Base-by-base conservation (phyloP, 495 filamentous ascomycete genomes). In the Penicillium canariense region DNA sequence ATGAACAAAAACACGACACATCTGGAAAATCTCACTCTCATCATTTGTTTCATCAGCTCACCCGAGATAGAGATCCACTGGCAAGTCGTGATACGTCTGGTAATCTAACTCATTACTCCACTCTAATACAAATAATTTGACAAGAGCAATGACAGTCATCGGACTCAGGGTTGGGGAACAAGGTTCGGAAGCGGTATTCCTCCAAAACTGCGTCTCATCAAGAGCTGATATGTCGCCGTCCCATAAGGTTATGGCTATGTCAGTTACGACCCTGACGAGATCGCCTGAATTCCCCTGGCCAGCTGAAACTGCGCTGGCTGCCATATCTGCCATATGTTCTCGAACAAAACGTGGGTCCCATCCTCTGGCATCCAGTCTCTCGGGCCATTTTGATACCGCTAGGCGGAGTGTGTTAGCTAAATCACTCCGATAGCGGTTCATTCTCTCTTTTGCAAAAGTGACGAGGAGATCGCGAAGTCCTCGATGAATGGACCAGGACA, bases 71-170 rank as follows among this genome's bases (percentile, higher is more conserved):
- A 56, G 12, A 14, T 56, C 54, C 32, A 39, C 11, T 8, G 54
- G 54, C 12, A 51, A 23, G 43, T 51, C 39, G n/a, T 56, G 54
- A 22, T 56, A 51, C 47, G 51, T 45, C 47, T 56, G 54, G 17
- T 56, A 46, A 26, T 56, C 39, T 28, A 51, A 46, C 5, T 56
- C 39, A 44, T 30, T 22, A 39, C 47, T 56, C 54, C 48, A 56
- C 20, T 56, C 53, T 28, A 50, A 45, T 2, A 56, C 46, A 27
- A 56, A 50, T 22, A 17, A 45, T 27, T 50, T 50, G 38, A 39
- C 31, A 10, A 54, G 31, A 25, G 51, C 51, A 38, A 47, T 38
- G 20, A 47, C 48, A 28, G 32, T 10, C 48, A 51, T 51, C 17
- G 48, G 20, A 31, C 32, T 39, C 14, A 51, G 15, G 3, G n/a